phyloP scores from a whole-genome alignment of 2,329 filamentous ascomycete genomes.

The Scopulariopsis brevicaulis region DNA sequence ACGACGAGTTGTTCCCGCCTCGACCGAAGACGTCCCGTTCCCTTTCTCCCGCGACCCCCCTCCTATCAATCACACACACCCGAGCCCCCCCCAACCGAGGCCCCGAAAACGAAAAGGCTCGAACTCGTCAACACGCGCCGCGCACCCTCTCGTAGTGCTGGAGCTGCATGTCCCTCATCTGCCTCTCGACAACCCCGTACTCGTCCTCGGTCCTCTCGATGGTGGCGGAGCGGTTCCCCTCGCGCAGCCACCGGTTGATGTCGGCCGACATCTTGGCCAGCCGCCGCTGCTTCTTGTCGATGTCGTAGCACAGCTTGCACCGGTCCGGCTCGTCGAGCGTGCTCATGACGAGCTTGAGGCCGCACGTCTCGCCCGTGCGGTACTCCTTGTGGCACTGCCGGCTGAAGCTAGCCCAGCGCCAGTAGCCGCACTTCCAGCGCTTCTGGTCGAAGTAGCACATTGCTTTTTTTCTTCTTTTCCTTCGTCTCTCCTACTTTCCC shows the following conservation, averaged over 20 bases:
- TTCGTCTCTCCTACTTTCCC: neutral
- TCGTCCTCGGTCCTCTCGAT: conserved; percentile 62
- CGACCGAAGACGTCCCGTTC: no score
- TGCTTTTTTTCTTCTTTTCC: neutral
- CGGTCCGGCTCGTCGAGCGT: conserved; percentile 51
- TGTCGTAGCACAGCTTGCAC: conserved; percentile 83
- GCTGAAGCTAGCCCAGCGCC: conserved; percentile 89
- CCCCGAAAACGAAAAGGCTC: neutral
- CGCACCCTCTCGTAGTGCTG: conserved; percentile 17
- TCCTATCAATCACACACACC: neutral
- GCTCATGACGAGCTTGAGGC: conserved; percentile 77
- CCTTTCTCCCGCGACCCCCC: no score
- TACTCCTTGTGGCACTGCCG: conserved; percentile 92
- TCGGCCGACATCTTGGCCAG: conserved; percentile 64
- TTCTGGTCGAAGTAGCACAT: conserved; percentile 98
- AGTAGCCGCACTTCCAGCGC: conserved; percentile 76
- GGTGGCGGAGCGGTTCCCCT: conserved; percentile 62
- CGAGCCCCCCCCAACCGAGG: neutral
- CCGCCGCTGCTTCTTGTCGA: conserved; percentile 72
- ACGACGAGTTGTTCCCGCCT: no score
- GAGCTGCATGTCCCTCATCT: conserved; percentile 38
- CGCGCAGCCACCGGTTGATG: conserved; percentile 64
- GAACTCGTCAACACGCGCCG: no score
- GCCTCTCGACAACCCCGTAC: conserved; percentile 51
- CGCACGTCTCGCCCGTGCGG: conserved; percentile 91